Evolutionary conservation across 2,329 filamentous ascomycete genomes (phyloP).

Genomic region (Xylaria sp.): DNA sequence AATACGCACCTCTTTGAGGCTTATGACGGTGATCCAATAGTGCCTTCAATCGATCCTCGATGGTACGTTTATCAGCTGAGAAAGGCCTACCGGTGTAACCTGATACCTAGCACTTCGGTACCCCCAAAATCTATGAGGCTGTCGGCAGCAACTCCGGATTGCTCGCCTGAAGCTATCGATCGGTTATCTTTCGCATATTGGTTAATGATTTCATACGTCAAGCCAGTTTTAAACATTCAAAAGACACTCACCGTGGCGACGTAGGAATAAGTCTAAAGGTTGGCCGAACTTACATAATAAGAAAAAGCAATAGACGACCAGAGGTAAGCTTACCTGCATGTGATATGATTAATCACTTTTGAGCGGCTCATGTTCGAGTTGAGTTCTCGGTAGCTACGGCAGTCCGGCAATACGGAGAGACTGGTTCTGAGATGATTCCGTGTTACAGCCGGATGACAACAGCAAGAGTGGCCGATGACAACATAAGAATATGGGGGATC

Average conservation of each 20-base stretch:
- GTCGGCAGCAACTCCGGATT: background rate
- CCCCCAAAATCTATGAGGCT: background rate
- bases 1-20: background rate
- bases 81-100: background rate
- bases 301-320: background rate
- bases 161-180: background rate
- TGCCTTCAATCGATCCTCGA: background rate
- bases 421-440: background rate
- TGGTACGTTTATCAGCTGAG: background rate
- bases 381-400: background rate
- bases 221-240: background rate
- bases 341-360: conserved; percentile 16
- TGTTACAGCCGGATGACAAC: conserved; percentile 29
- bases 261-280: background rate
- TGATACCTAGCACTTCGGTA: background rate
- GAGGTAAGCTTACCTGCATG: conserved; percentile 28
- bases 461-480: conserved; percentile 12
- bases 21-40: background rate
- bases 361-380: background rate
- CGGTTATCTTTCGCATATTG: background rate
- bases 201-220: background rate
- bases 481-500: conserved; percentile 9
- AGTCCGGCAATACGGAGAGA: background rate
- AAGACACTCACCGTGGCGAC: background rate
- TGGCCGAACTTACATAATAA: background rate